Evolutionary conservation across 2,329 filamentous ascomycete species (phyloP).

Genomic region (Penicillium sp.): DNA sequence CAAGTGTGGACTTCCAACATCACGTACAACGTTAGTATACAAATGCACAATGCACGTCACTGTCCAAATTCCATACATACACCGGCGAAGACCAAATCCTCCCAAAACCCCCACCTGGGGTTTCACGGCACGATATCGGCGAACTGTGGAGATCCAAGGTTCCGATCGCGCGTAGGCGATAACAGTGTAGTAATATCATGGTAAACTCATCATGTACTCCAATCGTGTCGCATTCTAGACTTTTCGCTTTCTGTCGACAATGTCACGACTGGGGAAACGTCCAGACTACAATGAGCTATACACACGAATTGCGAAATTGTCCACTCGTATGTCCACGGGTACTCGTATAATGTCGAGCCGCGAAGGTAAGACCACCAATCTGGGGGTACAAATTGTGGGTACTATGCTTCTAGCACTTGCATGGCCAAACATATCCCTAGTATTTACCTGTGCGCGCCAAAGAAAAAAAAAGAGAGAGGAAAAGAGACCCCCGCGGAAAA

Average conservation of each 20-base stretch:
- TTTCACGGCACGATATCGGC: neutral
- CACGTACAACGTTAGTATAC: slow-evolving; percentile 6
- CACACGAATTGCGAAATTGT: too few relatives aligned
- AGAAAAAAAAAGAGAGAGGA: neutral
- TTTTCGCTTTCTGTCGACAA: too few relatives aligned
- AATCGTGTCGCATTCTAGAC: neutral
- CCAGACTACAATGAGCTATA: neutral
- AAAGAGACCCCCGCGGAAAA: neutral
- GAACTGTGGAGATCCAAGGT: neutral
- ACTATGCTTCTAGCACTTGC: slow-evolving; percentile 11
- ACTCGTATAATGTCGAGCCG: neutral
- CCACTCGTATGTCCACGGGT: neutral
- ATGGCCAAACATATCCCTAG: slow-evolving; percentile 11
- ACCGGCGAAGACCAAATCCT: neutral
- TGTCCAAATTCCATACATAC: slow-evolving; percentile 12
- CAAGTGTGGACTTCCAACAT: slow-evolving; percentile 8
- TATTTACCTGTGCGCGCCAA: slow-evolving; percentile 4
- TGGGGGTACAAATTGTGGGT: neutral
- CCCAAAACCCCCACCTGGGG: neutral
- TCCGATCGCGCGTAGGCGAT: neutral
- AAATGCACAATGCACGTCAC: slow-evolving; percentile 25
- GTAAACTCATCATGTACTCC: too few relatives aligned
- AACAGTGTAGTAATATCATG: neutral
- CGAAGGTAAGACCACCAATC: neutral
- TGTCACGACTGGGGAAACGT: too few relatives aligned